A percentile compares a stretch with the other conserved stretches of the same genome.
Conservation (phyloP, 805 yeast genomes). For the Candida maris region DNA sequence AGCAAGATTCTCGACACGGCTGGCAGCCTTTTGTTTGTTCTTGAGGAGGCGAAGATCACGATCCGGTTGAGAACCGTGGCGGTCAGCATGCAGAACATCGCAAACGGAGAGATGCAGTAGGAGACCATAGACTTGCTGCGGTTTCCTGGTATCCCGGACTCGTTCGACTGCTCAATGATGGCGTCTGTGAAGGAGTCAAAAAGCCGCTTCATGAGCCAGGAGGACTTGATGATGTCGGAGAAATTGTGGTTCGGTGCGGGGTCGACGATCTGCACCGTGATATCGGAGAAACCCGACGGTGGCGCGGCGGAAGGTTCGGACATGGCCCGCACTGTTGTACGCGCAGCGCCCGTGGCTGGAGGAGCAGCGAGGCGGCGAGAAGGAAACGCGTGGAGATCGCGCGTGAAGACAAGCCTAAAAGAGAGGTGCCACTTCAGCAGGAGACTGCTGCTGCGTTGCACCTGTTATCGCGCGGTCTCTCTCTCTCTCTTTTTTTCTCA, state of each 20-base stretch:
- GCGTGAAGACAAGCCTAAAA: too few species aligned
- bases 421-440: too few species aligned
- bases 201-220: conserved; percentile 23
- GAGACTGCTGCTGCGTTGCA: too few species aligned
- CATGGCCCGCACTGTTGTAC: background rate
- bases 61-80: conserved; percentile 58
- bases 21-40: conserved; percentile 38
- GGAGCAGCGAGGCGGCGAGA: too few species aligned
- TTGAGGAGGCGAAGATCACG: conserved; percentile 51
- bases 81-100: conserved; percentile 52
- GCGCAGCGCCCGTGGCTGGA: too few species aligned
- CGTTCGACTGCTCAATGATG: conserved; percentile 32
- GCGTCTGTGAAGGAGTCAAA: conserved; percentile 31
- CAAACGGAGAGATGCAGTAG: conserved; percentile 48
- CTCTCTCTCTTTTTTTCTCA: too few species aligned
- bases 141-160: conserved; percentile 27
- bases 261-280: conserved; percentile 13
- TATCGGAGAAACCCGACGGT: conserved; percentile 4
- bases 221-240: conserved; percentile 17
- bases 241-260: conserved; percentile 11
- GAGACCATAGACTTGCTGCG: conserved; percentile 41
- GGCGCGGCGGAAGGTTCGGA: background rate
- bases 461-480: too few species aligned
- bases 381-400: too few species aligned
- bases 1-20: conserved; percentile 29